Percentiles rank a stretch among this genome's conserved stretches.
Evolutionary conservation across 2,329 filamentous ascomycete species (phyloP).

Genomic region (Calonectria hawksworthii): DNA sequence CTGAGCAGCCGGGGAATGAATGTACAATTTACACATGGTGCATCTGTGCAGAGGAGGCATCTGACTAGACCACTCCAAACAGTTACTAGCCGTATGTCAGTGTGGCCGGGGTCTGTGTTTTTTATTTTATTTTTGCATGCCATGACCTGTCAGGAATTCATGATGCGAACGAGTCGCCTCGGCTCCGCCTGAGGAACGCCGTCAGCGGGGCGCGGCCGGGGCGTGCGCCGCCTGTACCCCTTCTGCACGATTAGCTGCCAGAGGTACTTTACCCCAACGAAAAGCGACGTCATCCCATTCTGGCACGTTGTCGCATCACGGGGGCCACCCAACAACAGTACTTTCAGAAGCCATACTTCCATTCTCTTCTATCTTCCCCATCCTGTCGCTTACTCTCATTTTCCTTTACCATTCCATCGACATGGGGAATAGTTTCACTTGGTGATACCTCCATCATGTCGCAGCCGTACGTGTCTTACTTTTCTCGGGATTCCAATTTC

Average conservation of each 20-base stretch:
- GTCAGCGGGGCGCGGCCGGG: constrained; percentile 21
- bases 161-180: constrained; percentile 2
- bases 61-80: background rate
- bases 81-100: background rate
- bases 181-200: constrained; percentile 27
- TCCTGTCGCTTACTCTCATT: background rate
- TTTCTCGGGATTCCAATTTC: constrained; percentile 54
- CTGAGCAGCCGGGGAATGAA: constrained; percentile 5
- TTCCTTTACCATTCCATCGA: background rate
- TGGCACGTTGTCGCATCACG: constrained; percentile 40
- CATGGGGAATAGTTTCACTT: constrained; percentile 8
- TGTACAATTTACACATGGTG: constrained; percentile 2
- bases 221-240: constrained; percentile 11
- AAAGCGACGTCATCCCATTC: constrained; percentile 48
- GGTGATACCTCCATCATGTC: constrained; percentile 39
- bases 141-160: constrained; percentile 1
- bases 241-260: constrained; percentile 14
- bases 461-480: constrained; percentile 41
- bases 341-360: constrained; percentile 30
- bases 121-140: too few species aligned
- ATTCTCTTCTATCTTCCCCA: constrained; percentile 23
- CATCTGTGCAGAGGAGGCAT: background rate
- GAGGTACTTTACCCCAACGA: constrained; percentile 44
- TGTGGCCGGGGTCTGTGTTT: background rate
- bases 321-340: constrained; percentile 41